Evolutionary conservation across 2,329 filamentous ascomycete species (phyloP).

Genomic region (Fusarium decemcellulare): DNA sequence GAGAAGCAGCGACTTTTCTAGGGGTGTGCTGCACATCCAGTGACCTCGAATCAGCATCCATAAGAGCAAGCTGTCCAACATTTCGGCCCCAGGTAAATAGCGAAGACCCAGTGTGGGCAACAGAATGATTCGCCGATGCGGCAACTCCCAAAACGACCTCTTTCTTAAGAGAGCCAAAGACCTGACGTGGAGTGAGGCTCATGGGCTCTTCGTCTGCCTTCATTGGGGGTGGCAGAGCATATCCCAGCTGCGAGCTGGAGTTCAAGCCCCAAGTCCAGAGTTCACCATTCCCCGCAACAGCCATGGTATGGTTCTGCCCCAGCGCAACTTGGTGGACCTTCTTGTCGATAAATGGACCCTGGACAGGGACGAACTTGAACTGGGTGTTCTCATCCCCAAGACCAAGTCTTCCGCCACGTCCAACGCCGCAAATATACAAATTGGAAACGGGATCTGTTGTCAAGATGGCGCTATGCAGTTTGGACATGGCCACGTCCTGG

Average conservation of each 20-base stretch:
- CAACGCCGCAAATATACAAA: constrained; percentile 92
- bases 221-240: constrained; percentile 76
- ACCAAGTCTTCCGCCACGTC: constrained; percentile 89
- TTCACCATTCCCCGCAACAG: constrained; percentile 87
- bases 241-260: constrained; percentile 87
- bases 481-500: constrained; percentile 88
- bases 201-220: constrained; percentile 87
- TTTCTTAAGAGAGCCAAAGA: constrained; percentile 92
- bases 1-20: constrained; percentile 88
- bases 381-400: constrained; percentile 91
- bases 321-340: constrained; percentile 84
- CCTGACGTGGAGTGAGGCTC: constrained; percentile 85
- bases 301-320: constrained; percentile 92
- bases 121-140: constrained; percentile 92
- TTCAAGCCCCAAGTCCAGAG: constrained; percentile 97
- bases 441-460: constrained; percentile 92
- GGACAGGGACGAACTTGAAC: constrained; percentile 88
- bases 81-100: constrained; percentile 97
- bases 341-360: constrained; percentile 81
- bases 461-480: constrained; percentile 90
- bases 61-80: constrained; percentile 91
- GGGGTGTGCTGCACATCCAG: constrained; percentile 87
- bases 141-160: constrained; percentile 86
- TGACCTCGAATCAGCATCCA: constrained; percentile 94
- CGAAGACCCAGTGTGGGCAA: constrained; percentile 84